Conservation (phyloP, 1,284 basidiomycete species). For the Sporisorium exsertum region DNA sequence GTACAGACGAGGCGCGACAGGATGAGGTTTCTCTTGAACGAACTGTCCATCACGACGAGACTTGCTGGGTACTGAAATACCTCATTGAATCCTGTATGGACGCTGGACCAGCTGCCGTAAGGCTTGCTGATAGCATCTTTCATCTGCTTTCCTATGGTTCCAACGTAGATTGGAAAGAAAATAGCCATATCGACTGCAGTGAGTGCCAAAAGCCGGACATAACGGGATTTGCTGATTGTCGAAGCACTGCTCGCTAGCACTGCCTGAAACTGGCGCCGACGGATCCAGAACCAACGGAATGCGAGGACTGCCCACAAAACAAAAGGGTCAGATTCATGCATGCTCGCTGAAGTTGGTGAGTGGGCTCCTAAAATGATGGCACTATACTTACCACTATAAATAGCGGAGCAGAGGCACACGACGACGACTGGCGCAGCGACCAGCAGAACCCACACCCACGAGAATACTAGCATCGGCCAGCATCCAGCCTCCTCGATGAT, state of each 20-base stretch:
- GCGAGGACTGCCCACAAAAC: conserved; percentile 8
- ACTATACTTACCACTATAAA: conserved; percentile 25
- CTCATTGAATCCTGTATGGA: conserved; percentile 13
- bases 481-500: conserved; percentile 23
- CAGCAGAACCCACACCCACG: conserved; percentile 19
- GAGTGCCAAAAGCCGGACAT: conserved; percentile 14
- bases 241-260: conserved; percentile 22
- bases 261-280: conserved; percentile 27
- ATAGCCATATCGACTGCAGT: conserved; percentile 18
- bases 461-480: conserved; percentile 14
- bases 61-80: neutral
- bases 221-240: conserved; percentile 15
- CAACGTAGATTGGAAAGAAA: conserved; percentile 21
- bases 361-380: no score
- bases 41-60: neutral
- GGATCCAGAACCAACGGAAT: conserved; percentile 33
- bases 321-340: neutral
- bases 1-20: conserved; percentile 18
- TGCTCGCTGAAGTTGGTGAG: neutral
- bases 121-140: neutral
- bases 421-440: conserved; percentile 12
- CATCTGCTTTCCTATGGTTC: neutral
- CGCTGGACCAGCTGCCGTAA: conserved; percentile 17
- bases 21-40: neutral
- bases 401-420: conserved; percentile 7